Evolutionary conservation across 2,329 filamentous ascomycete genomes (phyloP), one percentile per base, ranked within the genome.

Genomic region (Colletotrichum graminicola): DNA sequence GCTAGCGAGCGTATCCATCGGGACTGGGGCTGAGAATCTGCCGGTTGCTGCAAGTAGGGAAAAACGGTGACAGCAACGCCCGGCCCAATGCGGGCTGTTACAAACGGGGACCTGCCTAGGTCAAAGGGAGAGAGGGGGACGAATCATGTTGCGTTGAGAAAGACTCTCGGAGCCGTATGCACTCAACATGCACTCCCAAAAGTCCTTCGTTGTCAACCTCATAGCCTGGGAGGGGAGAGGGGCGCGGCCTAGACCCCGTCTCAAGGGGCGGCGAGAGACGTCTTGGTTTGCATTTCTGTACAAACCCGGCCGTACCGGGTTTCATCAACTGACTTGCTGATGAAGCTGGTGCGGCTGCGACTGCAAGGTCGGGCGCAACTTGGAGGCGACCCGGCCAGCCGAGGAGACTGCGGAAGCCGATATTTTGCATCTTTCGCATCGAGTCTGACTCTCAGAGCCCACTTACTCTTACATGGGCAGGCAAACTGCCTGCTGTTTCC

Each of bases 301-400:
- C 21, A 49, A 36, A 45, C 57, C 43, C 26, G 57, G 43, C 29
- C 29, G n/a, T 36, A 26, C 36, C 21, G 41, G 57, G 43, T 34
- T 47, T 43, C 21, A 36, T 49, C 43, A 61, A 61, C 41, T 61
- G 57, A 49, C 57, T 36, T 61, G 57, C 47, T 12, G 43, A 14
- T 16, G 41, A 21, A 23, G 57, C 43, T 3, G 43, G 7, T n/a
- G 57, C 41, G 32, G 41, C 26, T 34, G 57, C 41, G 3, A 16
- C 43, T 45, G 57, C 26, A 60, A n/a, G 41, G 41, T 34, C 34
- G 11, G 21, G 8, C 29, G 18, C 26, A 34, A 7, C 29, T 32
- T 34, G 51, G 7, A n/a, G 52, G 21, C 34, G 7, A 55, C 2
- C 39, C 32, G 29, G 7, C 21, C 56, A n/a, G 56, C 43, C 26